Base-by-base conservation (phyloP, 2,329 filamentous ascomycete species). In the Diplodia sapinea region DNA sequence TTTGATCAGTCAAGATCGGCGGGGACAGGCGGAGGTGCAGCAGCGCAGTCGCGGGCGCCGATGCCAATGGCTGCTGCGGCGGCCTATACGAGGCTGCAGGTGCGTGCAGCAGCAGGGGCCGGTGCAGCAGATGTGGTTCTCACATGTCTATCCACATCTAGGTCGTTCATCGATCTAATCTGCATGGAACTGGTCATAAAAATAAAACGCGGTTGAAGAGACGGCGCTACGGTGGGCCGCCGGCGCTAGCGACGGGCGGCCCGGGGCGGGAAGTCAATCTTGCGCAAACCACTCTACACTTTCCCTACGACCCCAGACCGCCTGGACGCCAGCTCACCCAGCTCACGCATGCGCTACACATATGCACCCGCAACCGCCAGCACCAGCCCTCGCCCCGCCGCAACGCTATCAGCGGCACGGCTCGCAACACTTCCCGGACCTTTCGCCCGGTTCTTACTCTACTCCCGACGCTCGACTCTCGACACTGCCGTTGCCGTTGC, bases 181-280 rank as follows among this genome's bases (percentile, higher is more conserved):
- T 54, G 51, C 54, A 38, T 56, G 55, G 20, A 59, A 59, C 55
- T 43, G 36, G 55, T 29, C 36, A 59, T 26, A 17, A 43, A 59
- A 59, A 43, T 20, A 20, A 59, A 47, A n/a, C 26, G 13, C 29
- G 17, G 29, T n/a, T 26, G 15, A 29, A 20, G 54, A 38, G 11
- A 17, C 17, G 13, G 36, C 54, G 20, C 26, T 17, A 33, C 29
- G 29, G 26, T n/a, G 31, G 23, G 47, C 43, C 8, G n/a, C 17
- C 43, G 43, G 17, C 59, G 29, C 47, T 51, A 63, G 47, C 31
- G 26, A 29, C 59, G 47, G 57, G 59, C 59, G 59, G 59, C n/a
- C 59, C 43, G 59, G 59, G 36, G 59, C 59, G 59, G 59, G 59
- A 63, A 63, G 59, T 63, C 59, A 63, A 63, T 63, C 59, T 51